phyloP scores from a whole-genome alignment of 2,329 filamentous ascomycete genomes.

The Lecanicillium sp. region DNA sequence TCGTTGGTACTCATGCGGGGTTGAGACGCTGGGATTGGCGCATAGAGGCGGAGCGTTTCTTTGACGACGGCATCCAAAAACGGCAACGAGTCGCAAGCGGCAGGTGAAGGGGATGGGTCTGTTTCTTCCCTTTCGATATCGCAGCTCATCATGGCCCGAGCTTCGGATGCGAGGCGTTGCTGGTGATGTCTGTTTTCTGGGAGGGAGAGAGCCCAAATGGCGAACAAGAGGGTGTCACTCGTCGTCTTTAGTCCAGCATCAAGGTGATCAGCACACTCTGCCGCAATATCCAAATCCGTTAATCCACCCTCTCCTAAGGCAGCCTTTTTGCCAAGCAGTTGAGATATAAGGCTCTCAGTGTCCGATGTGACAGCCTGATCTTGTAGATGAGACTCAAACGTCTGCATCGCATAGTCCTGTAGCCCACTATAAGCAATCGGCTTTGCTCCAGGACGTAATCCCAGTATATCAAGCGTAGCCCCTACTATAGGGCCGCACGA shows the following conservation, averaged over 20 bases:
- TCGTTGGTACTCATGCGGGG: conserved; percentile 28
- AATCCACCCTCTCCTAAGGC: conserved; percentile 19
- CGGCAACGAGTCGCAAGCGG: conserved; percentile 27
- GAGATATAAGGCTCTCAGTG: conserved; percentile 25
- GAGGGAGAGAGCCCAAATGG: conserved; percentile 40
- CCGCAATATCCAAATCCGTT: conserved; percentile 39
- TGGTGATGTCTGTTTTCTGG: conserved; percentile 35
- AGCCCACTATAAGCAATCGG: not conserved
- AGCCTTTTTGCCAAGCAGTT: conserved; percentile 26
- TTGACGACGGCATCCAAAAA: conserved; percentile 42
- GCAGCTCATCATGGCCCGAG: conserved; percentile 18
- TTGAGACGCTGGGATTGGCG: conserved; percentile 43
- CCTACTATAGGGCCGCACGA: conserved; percentile 19
- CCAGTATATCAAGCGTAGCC: no score
- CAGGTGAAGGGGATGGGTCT: conserved; percentile 21
- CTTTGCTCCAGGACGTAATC: conserved; percentile 26
- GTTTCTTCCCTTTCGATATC: conserved; percentile 13
- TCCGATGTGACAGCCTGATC: not conserved
- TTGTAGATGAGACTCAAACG: not conserved
- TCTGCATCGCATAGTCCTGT: not conserved
- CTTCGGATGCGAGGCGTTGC: conserved; percentile 33
- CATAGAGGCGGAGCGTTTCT: conserved; percentile 40
- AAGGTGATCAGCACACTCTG: conserved; percentile 45
- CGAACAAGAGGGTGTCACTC: conserved; percentile 42
- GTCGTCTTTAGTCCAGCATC: conserved; percentile 47